Evolutionary conservation across 2,329 filamentous ascomycete genomes (phyloP).

Genomic region (Chaetomium globosum): DNA sequence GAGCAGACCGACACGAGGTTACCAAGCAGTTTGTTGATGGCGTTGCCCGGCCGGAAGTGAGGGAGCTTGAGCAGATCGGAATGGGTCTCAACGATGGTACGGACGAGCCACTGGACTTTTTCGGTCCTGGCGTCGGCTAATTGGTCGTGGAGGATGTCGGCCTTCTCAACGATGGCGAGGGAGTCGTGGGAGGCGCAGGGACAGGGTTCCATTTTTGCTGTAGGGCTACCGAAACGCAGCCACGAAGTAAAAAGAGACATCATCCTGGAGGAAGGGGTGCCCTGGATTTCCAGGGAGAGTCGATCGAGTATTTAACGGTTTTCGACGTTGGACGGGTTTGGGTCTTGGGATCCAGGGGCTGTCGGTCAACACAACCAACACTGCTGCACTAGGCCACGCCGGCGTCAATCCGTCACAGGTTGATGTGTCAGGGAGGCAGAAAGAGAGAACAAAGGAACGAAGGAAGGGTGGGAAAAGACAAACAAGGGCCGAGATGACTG

Average conservation of each 20-base stretch:
- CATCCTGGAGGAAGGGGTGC: conserved; percentile 21
- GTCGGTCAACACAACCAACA: background rate
- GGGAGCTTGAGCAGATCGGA: conserved; percentile 30
- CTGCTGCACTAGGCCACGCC: background rate
- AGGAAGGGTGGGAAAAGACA: background rate
- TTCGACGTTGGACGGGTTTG: background rate
- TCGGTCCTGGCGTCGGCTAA: conserved; percentile 19
- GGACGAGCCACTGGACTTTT: conserved; percentile 26
- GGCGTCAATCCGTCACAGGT: background rate
- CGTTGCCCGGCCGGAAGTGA: conserved; percentile 25
- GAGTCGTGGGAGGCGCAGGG: conserved; percentile 31
- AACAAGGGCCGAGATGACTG: background rate
- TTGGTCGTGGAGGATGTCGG: conserved; percentile 28
- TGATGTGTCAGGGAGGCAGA: background rate
- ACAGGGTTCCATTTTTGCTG: conserved; percentile 20
- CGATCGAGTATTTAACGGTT: background rate
- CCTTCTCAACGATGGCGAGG: conserved; percentile 34
- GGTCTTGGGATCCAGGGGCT: background rate
- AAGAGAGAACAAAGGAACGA: background rate
- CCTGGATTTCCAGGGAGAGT: background rate
- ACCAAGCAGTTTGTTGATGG: conserved; percentile 33
- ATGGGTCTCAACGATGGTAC: conserved; percentile 31
- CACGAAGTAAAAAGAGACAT: conserved; percentile 32
- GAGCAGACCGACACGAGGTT: conserved; percentile 35
- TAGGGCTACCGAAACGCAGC: conserved; percentile 29